phyloP scores from a whole-genome alignment of 2,329 filamentous ascomycete species.

The Falciphora oryzae region DNA sequence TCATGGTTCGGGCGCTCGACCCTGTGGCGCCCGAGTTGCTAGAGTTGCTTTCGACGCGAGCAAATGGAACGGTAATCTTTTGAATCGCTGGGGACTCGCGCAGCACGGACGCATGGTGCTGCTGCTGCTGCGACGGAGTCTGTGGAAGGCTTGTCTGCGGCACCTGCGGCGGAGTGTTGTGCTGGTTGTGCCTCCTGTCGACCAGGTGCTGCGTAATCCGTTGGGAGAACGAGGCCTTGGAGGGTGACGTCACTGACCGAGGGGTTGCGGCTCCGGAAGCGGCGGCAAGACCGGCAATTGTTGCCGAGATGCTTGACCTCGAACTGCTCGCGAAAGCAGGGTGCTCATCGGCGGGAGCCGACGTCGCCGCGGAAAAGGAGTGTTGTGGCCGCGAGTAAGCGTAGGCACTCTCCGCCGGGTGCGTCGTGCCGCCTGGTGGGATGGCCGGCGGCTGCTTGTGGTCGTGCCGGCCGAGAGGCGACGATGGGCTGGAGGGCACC shows the following conservation, averaged over 20 bases:
- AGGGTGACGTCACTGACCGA: slow-evolving; percentile 9
- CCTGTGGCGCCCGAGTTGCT: slow-evolving; percentile 38
- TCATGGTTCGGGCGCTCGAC: slow-evolving; percentile 39
- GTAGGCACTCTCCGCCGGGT: background rate
- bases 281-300: slow-evolving; percentile 8
- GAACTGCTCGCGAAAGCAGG: background rate
- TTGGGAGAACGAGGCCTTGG: background rate
- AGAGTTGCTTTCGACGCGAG: slow-evolving; percentile 41
- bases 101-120: slow-evolving; percentile 32
- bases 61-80: slow-evolving; percentile 15
- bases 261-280: slow-evolving; percentile 7
- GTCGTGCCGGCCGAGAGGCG: background rate
- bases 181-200: background rate
- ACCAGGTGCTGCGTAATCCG: slow-evolving; percentile 7
- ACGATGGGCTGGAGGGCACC: background rate
- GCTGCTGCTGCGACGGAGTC: slow-evolving; percentile 16
- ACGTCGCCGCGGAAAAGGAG: background rate
- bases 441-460: background rate
- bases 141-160: slow-evolving; percentile 6
- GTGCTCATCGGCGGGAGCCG: background rate
- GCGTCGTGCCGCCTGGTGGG: background rate
- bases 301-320: slow-evolving; percentile 2
- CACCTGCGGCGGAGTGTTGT: background rate
- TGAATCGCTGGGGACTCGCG: slow-evolving; percentile 17
- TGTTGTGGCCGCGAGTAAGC: background rate